phyloP scores from a whole-genome alignment of 2,329 filamentous ascomycete species.

The Cryphonectria nitschkei region DNA sequence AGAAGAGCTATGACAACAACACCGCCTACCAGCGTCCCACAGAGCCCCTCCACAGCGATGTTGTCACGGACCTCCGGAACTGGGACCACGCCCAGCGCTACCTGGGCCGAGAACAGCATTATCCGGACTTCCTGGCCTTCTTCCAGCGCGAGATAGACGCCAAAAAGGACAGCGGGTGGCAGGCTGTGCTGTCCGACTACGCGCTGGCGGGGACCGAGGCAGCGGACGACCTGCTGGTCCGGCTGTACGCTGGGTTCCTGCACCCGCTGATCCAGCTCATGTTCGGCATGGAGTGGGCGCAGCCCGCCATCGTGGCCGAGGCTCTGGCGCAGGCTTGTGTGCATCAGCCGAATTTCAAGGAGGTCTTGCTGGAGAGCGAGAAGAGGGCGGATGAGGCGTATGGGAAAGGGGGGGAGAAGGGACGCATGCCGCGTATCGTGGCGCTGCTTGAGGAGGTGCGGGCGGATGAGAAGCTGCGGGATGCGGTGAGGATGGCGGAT shows the following conservation, averaged over 20 bases:
- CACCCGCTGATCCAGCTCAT: conserved; percentile 86
- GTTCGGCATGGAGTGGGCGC: conserved; percentile 80
- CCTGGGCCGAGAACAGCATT: conserved; percentile 66
- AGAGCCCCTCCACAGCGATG: conserved; percentile 48
- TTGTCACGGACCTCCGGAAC: conserved; percentile 61
- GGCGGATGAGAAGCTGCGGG: conserved; percentile 58
- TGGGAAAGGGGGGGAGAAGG: conserved; percentile 35
- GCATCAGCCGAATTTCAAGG: conserved; percentile 61
- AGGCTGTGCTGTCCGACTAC: conserved; percentile 65
- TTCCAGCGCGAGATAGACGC: conserved; percentile 76
- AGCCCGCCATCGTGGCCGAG: conserved; percentile 81
- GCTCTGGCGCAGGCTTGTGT: conserved; percentile 77
- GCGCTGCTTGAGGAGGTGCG: conserved; percentile 65
- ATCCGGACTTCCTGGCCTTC: conserved; percentile 75
- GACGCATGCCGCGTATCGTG: conserved; percentile 49
- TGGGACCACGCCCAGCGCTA: conserved; percentile 59
- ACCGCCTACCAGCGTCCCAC: conserved; percentile 65
- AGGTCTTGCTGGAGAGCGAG: conserved; percentile 60
- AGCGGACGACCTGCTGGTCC: conserved; percentile 69
- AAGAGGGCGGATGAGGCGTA: conserved; percentile 42
- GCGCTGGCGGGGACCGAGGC: conserved; percentile 68
- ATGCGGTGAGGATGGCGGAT: conserved; percentile 55
- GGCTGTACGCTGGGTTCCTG: conserved; percentile 65
- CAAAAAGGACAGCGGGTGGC: conserved; percentile 61
- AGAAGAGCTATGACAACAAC: conserved; percentile 68